Percentiles rank a stretch among this genome's conserved stretches.
Conservation (phyloP, 2,329 filamentous ascomycete genomes). For the Pseudogymnoascus sp. region DNA sequence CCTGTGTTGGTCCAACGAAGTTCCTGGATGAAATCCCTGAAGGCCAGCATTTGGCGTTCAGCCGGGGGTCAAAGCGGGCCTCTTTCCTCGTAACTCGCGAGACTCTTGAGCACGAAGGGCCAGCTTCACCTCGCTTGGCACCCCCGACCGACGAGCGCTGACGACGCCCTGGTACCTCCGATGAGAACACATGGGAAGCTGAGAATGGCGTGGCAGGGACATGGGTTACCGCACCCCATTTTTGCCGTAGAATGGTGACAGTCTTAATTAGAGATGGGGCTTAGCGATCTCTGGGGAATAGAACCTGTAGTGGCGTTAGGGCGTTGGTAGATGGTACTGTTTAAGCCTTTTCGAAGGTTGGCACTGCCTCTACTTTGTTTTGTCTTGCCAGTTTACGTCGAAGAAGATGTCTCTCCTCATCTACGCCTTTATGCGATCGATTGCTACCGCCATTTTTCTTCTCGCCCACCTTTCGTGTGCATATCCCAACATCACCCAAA, state of each 20-base stretch:
- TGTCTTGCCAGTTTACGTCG: not conserved
- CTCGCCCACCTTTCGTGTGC: not conserved
- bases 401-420: not conserved
- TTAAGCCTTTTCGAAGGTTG: not conserved
- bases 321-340: not conserved
- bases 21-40: not conserved
- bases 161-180: not conserved
- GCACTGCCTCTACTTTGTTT: not conserved
- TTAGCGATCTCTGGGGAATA: not conserved
- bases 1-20: not conserved
- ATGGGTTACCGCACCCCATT: not conserved
- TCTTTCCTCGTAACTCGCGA: not conserved
- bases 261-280: not conserved
- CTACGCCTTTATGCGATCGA: not conserved
- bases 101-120: not conserved
- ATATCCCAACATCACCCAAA: not conserved
- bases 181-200: not conserved
- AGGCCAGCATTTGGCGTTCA: not conserved
- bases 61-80: not conserved
- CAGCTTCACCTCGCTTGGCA: not conserved
- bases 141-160: not conserved
- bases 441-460: not conserved
- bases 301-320: not conserved
- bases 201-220: not conserved
- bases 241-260: not conserved